Conservation (phyloP, 2,329 filamentous ascomycete genomes). For the Penicillium sp. region DNA sequence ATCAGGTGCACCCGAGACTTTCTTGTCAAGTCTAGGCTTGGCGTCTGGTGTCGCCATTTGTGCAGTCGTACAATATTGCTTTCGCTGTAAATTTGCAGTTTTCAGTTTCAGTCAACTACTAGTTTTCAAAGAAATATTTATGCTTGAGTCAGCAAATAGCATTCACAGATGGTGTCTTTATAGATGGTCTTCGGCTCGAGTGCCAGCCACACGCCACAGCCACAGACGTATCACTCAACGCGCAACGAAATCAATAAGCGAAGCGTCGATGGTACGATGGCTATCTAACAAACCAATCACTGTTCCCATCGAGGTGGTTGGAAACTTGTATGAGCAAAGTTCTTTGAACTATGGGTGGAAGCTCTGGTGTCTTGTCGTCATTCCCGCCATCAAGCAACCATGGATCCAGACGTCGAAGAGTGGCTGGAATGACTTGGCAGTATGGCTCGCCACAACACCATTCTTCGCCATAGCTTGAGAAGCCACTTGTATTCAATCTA, state of each 20-base stretch:
- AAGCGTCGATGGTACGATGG: not conserved
- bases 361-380: not conserved
- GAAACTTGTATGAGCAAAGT: not conserved
- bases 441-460: not conserved
- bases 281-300: not conserved
- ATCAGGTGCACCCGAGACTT: not conserved
- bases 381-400: not conserved
- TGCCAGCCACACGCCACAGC: not conserved
- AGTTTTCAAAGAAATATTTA: too few species aligned
- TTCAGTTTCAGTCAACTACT: too few species aligned
- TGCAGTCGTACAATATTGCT: not conserved
- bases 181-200: not conserved
- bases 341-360: not conserved
- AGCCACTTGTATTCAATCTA: not conserved
- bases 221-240: not conserved
- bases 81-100: too few species aligned
- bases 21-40: not conserved
- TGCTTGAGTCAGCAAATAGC: too few species aligned
- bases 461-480: not conserved
- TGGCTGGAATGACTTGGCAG: not conserved
- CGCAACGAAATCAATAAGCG: not conserved
- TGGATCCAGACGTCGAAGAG: not conserved
- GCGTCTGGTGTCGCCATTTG: not conserved
- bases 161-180: not conserved
- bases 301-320: not conserved